Percentiles rank a stretch among this genome's conserved stretches.
Conservation (phyloP, 176 grass and related monocot species). For the Lolium perenne region DNA sequence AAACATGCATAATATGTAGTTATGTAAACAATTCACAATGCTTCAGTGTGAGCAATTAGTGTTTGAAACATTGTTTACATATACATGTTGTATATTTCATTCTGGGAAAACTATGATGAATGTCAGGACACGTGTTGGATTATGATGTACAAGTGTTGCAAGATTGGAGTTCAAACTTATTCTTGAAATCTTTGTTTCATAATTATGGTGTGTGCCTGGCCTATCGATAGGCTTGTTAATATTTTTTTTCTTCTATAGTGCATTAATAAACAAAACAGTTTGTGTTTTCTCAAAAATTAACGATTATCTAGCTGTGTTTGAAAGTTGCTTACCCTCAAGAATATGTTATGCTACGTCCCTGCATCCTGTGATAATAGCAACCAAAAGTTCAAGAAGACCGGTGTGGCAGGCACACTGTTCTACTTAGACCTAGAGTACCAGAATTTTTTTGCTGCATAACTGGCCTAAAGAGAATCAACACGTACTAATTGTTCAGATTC, state of each 20-base stretch:
- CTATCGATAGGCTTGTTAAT: conserved; percentile 15
- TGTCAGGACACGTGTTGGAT: neutral
- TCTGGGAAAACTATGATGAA: neutral
- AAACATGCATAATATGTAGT: neutral
- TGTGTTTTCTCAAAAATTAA: neutral
- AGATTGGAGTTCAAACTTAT: neutral
- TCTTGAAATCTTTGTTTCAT: neutral
- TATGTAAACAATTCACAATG: neutral
- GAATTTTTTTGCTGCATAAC: too few relatives aligned
- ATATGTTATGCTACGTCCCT: neutral
- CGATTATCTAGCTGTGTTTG: neutral
- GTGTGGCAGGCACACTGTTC: too few relatives aligned
- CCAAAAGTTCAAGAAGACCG: neutral
- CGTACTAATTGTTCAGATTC: too few relatives aligned
- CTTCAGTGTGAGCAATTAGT: neutral
- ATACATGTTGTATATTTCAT: neutral
- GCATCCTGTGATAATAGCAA: conserved; percentile 23
- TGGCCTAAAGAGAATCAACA: too few relatives aligned
- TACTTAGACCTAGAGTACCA: too few relatives aligned
- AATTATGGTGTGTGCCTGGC: neutral
- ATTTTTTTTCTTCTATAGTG: neutral
- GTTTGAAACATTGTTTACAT: neutral
- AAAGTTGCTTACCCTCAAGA: neutral
- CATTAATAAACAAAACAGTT: neutral
- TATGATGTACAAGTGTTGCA: neutral